Conservation (phyloP, 805 yeast genomes). For the Metschnikowia henanensis region DNA sequence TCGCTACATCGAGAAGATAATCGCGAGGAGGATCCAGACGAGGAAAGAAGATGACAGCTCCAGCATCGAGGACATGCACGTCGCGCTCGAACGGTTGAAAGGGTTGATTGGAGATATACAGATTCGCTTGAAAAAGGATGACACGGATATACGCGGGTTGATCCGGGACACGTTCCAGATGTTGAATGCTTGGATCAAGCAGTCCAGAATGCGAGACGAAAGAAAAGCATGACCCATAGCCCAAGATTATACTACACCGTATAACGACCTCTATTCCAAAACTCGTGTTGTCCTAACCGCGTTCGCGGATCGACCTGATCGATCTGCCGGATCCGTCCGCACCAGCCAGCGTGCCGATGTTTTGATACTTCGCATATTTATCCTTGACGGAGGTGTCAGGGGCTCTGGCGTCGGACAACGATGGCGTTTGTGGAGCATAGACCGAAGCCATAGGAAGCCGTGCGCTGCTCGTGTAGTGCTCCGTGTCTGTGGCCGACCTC, state of each 20-base stretch:
- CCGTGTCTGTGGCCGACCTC: conserved; percentile 9
- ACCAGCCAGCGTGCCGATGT: conserved; percentile 4
- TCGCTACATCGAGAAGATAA: conserved; percentile 27
- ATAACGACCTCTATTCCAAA: conserved; percentile 1
- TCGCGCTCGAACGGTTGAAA: conserved; percentile 20
- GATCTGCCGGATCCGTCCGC: conserved; percentile 11
- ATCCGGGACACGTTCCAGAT: conserved; percentile 23
- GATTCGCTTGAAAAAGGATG: conserved; percentile 32
- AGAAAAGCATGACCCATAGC: conserved; percentile 2
- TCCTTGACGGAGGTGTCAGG: conserved; percentile 21
- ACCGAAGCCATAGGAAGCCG: conserved; percentile 1
- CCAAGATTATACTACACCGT: too few species aligned
- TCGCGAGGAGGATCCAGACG: conserved; percentile 7
- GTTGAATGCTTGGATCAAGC: conserved; percentile 28
- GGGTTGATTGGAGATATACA: conserved; percentile 39
- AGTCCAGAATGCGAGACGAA: conserved; percentile 7
- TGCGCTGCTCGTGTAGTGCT: background rate
- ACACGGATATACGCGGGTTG: conserved; percentile 24
- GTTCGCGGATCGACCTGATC: conserved; percentile 18
- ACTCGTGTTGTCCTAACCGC: conserved; percentile 8
- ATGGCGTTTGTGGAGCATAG: conserved; percentile 4
- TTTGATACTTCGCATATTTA: conserved; percentile 26
- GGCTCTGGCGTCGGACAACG: conserved; percentile 8
- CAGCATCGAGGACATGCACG: conserved; percentile 3
- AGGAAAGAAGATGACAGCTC: background rate